These are phyloP conservation scores for Geosiphon pyriformis DNA, from an alignment of 192 early-diverging fungal genomes.

Conservation along the genomic window DNA sequence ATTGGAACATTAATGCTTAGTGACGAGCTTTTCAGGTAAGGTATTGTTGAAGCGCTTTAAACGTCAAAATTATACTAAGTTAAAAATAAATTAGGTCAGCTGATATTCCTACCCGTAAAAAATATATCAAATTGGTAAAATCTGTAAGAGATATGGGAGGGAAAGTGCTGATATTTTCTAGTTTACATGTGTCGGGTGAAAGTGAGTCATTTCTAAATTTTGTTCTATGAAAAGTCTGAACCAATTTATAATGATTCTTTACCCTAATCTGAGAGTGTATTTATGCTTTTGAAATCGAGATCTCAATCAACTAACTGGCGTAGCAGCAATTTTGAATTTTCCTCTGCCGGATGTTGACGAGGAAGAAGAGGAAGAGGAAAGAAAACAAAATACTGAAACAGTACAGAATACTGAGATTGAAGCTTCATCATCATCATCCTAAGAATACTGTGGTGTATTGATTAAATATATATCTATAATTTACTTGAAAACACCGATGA, in stretches of 20 bases:
- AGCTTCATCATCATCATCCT: not conserved
- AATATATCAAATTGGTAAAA: conserved; percentile 88
- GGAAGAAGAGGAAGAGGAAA: conserved; percentile 48
- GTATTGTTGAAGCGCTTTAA: conserved; percentile 14
- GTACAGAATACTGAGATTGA: not conserved
- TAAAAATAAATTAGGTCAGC: conserved; percentile 50
- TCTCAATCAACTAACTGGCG: conserved; percentile 87
- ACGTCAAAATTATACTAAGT: not conserved
- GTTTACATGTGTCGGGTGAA: conserved; percentile 93
- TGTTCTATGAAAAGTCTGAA: too few relatives aligned
- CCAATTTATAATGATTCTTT: too few relatives aligned
- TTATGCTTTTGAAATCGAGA: too few relatives aligned
- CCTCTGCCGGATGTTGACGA: conserved; percentile 84
- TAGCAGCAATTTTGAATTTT: conserved; percentile 90
- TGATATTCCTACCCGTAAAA: conserved; percentile 74
- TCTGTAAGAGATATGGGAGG: conserved; percentile 67
- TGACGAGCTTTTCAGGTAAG: conserved; percentile 81
- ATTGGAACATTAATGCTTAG: conserved; percentile 87
- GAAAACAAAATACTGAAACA: not conserved
- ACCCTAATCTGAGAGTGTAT: too few relatives aligned
- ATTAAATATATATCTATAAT: too few relatives aligned
- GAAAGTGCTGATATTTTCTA: conserved; percentile 83
- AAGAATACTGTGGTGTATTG: too few relatives aligned
- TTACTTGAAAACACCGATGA: too few relatives aligned
- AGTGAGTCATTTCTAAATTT: conserved; percentile 46